These are phyloP conservation scores for Senecio squalidus DNA, from an alignment of 140 eudicot genomes.

Conservation along the genomic window DNA sequence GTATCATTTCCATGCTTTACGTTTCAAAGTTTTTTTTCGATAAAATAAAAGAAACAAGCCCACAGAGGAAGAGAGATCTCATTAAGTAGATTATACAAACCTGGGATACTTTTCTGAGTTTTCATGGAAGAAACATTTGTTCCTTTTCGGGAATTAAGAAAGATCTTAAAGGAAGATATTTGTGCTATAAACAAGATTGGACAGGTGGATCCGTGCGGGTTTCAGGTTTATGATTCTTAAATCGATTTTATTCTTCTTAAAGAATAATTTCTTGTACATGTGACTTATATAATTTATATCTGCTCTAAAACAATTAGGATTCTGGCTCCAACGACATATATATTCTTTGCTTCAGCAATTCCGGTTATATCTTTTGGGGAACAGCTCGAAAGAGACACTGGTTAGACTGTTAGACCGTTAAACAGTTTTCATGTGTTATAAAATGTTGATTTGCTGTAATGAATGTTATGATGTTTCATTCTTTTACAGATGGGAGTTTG, in stretches of 20 bases:
- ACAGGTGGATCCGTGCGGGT: slow-evolving; percentile 88
- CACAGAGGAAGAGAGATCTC: not conserved
- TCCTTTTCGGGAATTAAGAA: slow-evolving; percentile 93
- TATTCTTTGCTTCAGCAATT: slow-evolving; percentile 98
- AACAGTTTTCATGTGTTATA: slow-evolving; percentile 10
- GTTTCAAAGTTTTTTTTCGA: slow-evolving; percentile 18
- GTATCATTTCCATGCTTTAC: slow-evolving; percentile 22
- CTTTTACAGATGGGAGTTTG: slow-evolving; percentile 64
- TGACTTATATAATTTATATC: not conserved
- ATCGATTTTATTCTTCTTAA: not conserved
- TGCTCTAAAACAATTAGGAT: slow-evolving; percentile 48
- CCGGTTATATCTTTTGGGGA: slow-evolving; percentile 99
- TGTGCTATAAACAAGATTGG: slow-evolving; percentile 99
- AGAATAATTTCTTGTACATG: not conserved
- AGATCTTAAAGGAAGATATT: slow-evolving; percentile 82
- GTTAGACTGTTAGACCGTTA: too few relatives aligned
- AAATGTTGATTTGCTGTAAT: not conserved
- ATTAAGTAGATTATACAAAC: slow-evolving; percentile 1
- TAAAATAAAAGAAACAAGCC: slow-evolving; percentile 7
- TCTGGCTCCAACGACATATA: slow-evolving; percentile 96
- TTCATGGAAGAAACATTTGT: slow-evolving; percentile 95
- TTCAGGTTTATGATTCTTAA: slow-evolving; percentile 56
- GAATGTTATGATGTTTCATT: not conserved
- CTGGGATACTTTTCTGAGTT: slow-evolving; percentile 12
- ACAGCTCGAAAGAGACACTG: slow-evolving; percentile 90